These are phyloP conservation scores for Rhodotorula sp. DNA, from an alignment of 1,284 basidiomycete genomes.

Conservation along the genomic window DNA sequence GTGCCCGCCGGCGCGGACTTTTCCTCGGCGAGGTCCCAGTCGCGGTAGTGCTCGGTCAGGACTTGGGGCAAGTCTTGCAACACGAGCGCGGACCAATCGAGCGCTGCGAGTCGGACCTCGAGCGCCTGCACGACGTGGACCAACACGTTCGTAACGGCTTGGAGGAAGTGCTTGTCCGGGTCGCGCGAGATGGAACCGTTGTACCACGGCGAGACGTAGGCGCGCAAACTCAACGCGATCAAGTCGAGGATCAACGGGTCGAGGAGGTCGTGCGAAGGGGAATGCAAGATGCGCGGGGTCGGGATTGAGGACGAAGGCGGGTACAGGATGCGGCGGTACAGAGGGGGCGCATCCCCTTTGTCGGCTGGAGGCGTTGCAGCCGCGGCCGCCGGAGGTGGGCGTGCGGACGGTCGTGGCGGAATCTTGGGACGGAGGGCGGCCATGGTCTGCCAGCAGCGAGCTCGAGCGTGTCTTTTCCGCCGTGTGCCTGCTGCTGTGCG, in stretches of 20 bases:
- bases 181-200: conserved; percentile 68
- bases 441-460: neutral
- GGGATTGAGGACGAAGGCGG: conserved; percentile 6
- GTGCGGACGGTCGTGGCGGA: neutral
- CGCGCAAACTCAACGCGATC: conserved; percentile 69
- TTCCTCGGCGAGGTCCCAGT: conserved; percentile 64
- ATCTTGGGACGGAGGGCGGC: neutral
- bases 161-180: conserved; percentile 64
- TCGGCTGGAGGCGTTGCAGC: neutral
- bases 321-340: conserved; percentile 35
- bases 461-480: too few species aligned
- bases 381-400: neutral
- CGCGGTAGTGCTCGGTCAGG: conserved; percentile 66
- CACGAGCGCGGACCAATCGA: conserved; percentile 61
- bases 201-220: conserved; percentile 78
- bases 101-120: conserved; percentile 59
- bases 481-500: too few species aligned
- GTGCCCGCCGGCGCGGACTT: conserved; percentile 48
- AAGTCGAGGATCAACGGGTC: conserved; percentile 55
- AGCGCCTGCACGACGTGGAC: conserved; percentile 60
- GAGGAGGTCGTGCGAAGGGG: conserved; percentile 23
- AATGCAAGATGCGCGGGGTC: conserved; percentile 35
- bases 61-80: conserved; percentile 63
- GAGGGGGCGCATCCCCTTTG: neutral
- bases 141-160: conserved; percentile 64